These are phyloP conservation scores for Brassica carinata DNA, from an alignment of 345 rosid species.

Conservation along the genomic window DNA sequence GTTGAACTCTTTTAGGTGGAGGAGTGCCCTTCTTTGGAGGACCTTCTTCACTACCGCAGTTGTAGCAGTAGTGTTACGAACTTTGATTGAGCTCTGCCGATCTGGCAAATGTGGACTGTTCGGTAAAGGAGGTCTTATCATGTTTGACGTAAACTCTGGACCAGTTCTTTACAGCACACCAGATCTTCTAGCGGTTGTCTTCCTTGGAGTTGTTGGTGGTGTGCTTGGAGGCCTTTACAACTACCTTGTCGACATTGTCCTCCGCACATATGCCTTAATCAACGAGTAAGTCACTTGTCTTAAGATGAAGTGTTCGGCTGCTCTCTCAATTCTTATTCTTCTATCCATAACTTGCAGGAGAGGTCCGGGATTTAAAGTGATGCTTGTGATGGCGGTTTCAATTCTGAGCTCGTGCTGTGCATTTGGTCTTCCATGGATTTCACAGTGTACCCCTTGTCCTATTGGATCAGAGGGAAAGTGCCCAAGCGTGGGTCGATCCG, in stretches of 20 bases:
- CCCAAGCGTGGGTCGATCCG: neutral
- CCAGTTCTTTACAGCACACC: conserved; percentile 50
- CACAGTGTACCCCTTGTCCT: neutral
- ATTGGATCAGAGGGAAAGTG: neutral
- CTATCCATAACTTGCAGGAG: neutral
- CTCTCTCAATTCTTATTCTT: no score
- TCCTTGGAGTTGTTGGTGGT: conserved; percentile 81
- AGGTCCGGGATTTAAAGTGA: neutral
- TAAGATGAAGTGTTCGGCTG: no score
- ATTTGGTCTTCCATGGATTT: neutral
- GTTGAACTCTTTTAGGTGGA: conserved; percentile 55
- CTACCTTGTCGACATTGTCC: conserved; percentile 72
- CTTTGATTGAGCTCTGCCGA: conserved; percentile 64
- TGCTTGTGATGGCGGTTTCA: neutral
- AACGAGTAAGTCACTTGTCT: neutral
- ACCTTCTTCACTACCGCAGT: conserved; percentile 95
- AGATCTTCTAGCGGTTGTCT: conserved; percentile 72
- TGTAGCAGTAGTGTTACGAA: conserved; percentile 83
- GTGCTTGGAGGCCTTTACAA: conserved; percentile 85
- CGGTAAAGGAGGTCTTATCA: neutral
- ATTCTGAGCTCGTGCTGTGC: neutral
- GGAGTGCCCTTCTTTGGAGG: conserved; percentile 97
- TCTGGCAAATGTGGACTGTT: conserved; percentile 82
- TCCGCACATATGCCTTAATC: neutral
- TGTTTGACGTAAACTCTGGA: conserved; percentile 34